Evolutionary conservation across 306 rosid species (phyloP).

Genomic region (Gynostemma pentaphyllum): DNA sequence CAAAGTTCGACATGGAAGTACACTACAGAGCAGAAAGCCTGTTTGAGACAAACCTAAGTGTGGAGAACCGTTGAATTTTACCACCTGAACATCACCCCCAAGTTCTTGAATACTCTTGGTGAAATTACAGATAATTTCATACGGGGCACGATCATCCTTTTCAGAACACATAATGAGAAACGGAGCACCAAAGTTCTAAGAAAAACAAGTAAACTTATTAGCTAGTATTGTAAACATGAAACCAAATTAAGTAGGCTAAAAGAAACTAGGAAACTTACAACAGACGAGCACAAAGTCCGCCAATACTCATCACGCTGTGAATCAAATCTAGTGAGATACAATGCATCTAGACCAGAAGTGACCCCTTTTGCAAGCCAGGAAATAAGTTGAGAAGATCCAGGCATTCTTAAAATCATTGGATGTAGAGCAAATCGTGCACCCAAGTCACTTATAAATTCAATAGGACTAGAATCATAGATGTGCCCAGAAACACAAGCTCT

Average conservation of each 20-base stretch:
- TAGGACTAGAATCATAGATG: constrained; percentile 82
- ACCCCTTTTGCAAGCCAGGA: constrained; percentile 83
- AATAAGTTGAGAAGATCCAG: constrained; percentile 67
- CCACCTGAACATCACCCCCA: constrained; percentile 72
- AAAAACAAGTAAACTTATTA: constrained; percentile 1
- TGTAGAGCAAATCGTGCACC: constrained; percentile 72
- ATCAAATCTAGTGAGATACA: constrained; percentile 78
- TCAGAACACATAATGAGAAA: constrained; percentile 81
- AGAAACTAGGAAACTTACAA: constrained; percentile 39
- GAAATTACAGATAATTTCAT: constrained; percentile 46
- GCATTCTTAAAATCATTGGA: constrained; percentile 57
- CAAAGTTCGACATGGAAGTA: not conserved
- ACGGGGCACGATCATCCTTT: constrained; percentile 70
- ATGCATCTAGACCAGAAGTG: constrained; percentile 81
- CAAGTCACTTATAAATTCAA: constrained; percentile 84
- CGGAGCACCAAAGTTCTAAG: constrained; percentile 82
- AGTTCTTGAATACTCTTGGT: constrained; percentile 58
- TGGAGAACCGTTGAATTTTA: constrained; percentile 59
- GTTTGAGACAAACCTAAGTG: constrained; percentile 62
- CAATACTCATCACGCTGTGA: constrained; percentile 73
- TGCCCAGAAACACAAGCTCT: constrained; percentile 71
- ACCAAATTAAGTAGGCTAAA: not conserved
- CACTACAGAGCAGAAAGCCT: not conserved
- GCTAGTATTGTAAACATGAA: not conserved
- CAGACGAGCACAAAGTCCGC: constrained; percentile 80